Base-by-base conservation (phyloP, 1,284 basidiomycete genomes). In the Hypsizygus ulmarius region DNA sequence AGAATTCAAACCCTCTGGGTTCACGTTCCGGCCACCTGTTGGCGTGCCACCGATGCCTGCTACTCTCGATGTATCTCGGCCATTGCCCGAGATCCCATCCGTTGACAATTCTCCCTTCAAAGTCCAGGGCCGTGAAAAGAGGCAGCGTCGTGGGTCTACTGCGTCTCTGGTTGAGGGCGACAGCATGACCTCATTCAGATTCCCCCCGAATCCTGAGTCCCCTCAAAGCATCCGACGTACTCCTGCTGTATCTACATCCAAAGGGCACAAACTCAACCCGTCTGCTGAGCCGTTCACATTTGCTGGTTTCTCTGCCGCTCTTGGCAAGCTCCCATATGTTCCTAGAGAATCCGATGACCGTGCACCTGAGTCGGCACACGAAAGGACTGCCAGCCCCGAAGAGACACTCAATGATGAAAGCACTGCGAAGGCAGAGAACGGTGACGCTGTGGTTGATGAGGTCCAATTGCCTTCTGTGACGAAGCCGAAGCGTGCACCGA, bases 1-100 rank as follows among this genome's bases (percentile, higher is more conserved):
- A n/a, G 89, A 90, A 63, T 91, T 91, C 67, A 90, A 83, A 61
- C 88, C 88, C 12, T 64, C 62, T 9, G 71, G 72, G 5, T 91
- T 91, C 66, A 88, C 79, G 5, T 91, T 91, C 78, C 74, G 74
- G 19, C 77, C 81, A 21, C 84, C 87, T 4, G 64, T 77, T 3
- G 82, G 78, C 40, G 78, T 80, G 2, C 84, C 85, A 10, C 73
- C 78, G 47, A 72, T 88, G 63, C 60, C 74, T 10, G 52, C 43
- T 11, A 43, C 27, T 9, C 28, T 32, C 3, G 56, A 55, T n/a
- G 14, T 40, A 7, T 25, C 43, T 4, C 42, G 58, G 29, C 56
- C 59, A 11, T 43, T 58, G 5, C 54, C 56, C 14, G 55, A 59
- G n/a, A 40, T 58, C 28, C 57, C 60, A 25, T 25, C 21, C 9